Conservation (phyloP, 495 filamentous ascomycete genomes). For the Hypoxylon crocopeplum region DNA sequence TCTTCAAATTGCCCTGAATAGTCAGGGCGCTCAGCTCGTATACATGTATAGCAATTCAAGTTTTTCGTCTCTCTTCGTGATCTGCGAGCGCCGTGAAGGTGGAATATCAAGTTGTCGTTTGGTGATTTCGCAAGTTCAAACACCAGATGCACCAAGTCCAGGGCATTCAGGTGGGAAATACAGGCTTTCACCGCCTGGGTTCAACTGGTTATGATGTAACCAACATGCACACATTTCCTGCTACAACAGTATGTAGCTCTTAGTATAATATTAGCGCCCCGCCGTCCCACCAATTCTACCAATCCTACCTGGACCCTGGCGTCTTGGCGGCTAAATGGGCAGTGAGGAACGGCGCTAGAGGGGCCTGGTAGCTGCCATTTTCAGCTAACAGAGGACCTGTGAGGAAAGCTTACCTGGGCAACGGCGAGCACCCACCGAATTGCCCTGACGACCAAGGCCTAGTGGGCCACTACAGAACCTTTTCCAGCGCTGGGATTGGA, state of each 20-base stretch:
- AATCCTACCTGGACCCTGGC: slow-evolving; percentile 21
- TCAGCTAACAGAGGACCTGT: slow-evolving; percentile 18
- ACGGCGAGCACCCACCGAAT: slow-evolving; percentile 29
- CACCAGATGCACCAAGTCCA: slow-evolving; percentile 9
- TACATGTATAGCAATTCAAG: neutral
- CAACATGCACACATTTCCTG: slow-evolving; percentile 19
- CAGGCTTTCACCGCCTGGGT: slow-evolving; percentile 27
- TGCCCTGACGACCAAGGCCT: slow-evolving; percentile 32
- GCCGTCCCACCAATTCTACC: slow-evolving; percentile 26
- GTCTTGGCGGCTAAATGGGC: slow-evolving; percentile 36
- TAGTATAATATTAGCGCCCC: slow-evolving; percentile 34
- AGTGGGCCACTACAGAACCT: slow-evolving; percentile 24
- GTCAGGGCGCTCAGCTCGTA: neutral
- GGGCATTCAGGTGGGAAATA: slow-evolving; percentile 1
- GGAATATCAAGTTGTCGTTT: neutral
- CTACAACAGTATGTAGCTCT: slow-evolving; percentile 16
- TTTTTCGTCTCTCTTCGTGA: neutral
- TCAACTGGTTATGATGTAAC: slow-evolving; percentile 33
- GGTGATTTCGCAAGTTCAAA: slow-evolving; percentile 8
- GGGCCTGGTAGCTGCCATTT: slow-evolving; percentile 29
- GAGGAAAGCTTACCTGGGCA: slow-evolving; percentile 24
- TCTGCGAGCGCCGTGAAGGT: neutral
- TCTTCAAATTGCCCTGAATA: no score
- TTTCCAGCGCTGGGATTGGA: slow-evolving; percentile 25
- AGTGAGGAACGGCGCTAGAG: slow-evolving; percentile 7